Percentiles rank a stretch among this genome's conserved stretches.
These are phyloP conservation scores for Phytophthora citricola DNA, from an alignment of 352 stramenopile species.

Conservation along the genomic window DNA sequence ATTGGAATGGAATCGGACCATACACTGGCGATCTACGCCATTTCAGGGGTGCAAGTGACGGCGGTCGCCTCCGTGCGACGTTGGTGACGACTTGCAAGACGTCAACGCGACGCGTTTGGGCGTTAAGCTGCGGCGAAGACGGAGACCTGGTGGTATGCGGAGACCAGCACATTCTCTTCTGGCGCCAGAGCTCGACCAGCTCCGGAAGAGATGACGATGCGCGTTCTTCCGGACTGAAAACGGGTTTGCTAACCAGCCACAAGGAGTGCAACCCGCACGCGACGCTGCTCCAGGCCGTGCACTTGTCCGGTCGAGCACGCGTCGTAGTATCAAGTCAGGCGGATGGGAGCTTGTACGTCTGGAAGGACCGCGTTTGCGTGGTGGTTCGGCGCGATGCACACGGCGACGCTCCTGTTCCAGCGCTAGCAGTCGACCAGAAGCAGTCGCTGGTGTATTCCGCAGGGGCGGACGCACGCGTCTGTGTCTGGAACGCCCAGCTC, in stretches of 20 bases:
- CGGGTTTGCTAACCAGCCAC: constrained; percentile 61
- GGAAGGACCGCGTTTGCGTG: constrained; percentile 74
- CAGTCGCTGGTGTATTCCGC: constrained; percentile 66
- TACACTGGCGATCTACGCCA: constrained; percentile 69
- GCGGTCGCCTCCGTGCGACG: constrained; percentile 50
- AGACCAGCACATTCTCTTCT: constrained; percentile 77
- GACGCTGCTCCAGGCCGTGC: constrained; percentile 45
- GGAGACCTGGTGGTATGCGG: constrained; percentile 63
- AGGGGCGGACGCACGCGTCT: constrained; percentile 65
- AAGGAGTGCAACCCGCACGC: constrained; percentile 46
- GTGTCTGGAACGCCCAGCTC: constrained; percentile 62
- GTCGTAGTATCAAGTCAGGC: constrained; percentile 69
- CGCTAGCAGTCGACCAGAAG: constrained; percentile 54
- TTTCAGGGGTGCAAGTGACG: constrained; percentile 39
- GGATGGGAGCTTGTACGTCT: constrained; percentile 77
- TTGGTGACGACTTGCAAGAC: constrained; percentile 66
- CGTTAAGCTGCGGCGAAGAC: constrained; percentile 66
- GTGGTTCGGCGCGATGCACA: constrained; percentile 57
- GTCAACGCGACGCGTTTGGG: constrained; percentile 70
- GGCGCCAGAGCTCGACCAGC: constrained; percentile 30
- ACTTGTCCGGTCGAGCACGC: constrained; percentile 51
- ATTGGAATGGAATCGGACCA: constrained; percentile 87
- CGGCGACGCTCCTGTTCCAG: constrained; percentile 44
- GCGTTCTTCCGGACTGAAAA: constrained; percentile 57
- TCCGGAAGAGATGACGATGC: constrained; percentile 22